A percentile compares a stretch with the other conserved stretches of the same genome.
These are phyloP conservation scores for Phytophthora ohioensis DNA, from an alignment of 352 stramenopile species.

Conservation along the genomic window DNA sequence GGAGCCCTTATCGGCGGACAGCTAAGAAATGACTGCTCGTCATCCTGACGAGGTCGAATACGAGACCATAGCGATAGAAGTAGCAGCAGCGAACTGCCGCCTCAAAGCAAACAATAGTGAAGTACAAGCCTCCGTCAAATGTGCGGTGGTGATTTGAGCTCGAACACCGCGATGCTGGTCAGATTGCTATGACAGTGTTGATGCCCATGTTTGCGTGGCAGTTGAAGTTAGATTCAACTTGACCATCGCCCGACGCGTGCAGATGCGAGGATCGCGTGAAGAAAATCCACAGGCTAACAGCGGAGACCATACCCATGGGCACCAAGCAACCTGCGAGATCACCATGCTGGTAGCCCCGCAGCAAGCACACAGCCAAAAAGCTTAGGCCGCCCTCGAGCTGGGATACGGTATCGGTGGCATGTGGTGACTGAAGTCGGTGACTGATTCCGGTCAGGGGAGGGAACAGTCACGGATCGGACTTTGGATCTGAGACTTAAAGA, in stretches of 20 bases:
- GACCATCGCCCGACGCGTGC: not conserved
- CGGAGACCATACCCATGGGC: not conserved
- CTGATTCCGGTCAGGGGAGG: constrained; percentile 7
- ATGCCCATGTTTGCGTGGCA: not conserved
- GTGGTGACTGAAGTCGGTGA: not conserved
- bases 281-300: not conserved
- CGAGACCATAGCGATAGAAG: constrained; percentile 1
- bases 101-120: constrained; percentile 7
- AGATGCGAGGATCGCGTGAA: constrained; percentile 14
- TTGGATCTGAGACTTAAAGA: constrained; percentile 2
- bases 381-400: too few species aligned
- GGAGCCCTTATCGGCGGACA: constrained; percentile 1
- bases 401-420: too few species aligned
- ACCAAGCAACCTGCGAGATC: too few species aligned
- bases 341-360: too few species aligned
- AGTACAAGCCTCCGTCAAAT: not conserved
- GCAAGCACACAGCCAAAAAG: too few species aligned
- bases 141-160: too few species aligned
- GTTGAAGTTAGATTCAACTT: constrained; percentile 29
- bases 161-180: not conserved
- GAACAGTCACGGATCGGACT: constrained; percentile 1
- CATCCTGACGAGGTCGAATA: constrained; percentile 1
- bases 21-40: constrained; percentile 1
- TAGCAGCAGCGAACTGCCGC: not conserved
- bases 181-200: not conserved